A percentile compares a stretch with the other conserved stretches of the same genome.
These are phyloP conservation scores for Wickerhamomyces mucosus DNA, from an alignment of 805 yeast species.

Conservation along the genomic window DNA sequence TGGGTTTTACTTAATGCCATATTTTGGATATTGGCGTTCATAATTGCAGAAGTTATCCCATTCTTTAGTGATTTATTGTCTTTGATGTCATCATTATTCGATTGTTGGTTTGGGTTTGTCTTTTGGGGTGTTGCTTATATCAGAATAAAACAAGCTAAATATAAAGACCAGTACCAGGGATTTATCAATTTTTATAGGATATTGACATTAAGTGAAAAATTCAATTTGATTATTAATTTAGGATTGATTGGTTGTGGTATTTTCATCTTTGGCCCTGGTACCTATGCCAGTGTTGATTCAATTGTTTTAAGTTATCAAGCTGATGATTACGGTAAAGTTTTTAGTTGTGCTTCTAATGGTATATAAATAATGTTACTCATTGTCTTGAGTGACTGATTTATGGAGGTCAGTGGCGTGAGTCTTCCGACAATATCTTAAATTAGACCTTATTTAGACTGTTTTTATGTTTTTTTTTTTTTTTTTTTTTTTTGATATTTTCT, in stretches of 20 bases:
- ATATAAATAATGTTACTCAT: slow-evolving; percentile 13
- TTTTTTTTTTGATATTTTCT: no score
- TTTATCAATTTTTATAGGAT: slow-evolving; percentile 19
- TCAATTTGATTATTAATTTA: slow-evolving; percentile 28
- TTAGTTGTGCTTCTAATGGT: slow-evolving; percentile 40
- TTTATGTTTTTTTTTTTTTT: no score
- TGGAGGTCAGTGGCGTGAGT: no score
- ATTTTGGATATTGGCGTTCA: slow-evolving; percentile 44
- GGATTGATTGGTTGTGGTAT: slow-evolving; percentile 36
- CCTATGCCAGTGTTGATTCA: slow-evolving; percentile 45
- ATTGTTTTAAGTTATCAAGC: slow-evolving; percentile 41
- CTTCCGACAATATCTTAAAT: no score
- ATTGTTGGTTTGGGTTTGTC: slow-evolving; percentile 58
- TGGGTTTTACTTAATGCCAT: slow-evolving; percentile 37
- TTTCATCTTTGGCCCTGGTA: slow-evolving; percentile 51
- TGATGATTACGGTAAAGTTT: slow-evolving; percentile 41
- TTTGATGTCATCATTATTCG: slow-evolving; percentile 51
- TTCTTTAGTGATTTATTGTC: slow-evolving; percentile 49
- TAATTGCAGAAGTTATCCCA: slow-evolving; percentile 59
- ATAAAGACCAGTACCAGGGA: slow-evolving; percentile 21
- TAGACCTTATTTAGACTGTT: no score
- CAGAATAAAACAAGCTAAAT: slow-evolving; percentile 30
- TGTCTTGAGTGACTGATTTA: no score
- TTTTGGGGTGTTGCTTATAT: slow-evolving; percentile 55
- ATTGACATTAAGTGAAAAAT: slow-evolving; percentile 23